Percentiles rank a stretch among this genome's conserved stretches.
Evolutionary conservation across 2,329 filamentous ascomycete species (phyloP).

Genomic region (Capronia epimyces): DNA sequence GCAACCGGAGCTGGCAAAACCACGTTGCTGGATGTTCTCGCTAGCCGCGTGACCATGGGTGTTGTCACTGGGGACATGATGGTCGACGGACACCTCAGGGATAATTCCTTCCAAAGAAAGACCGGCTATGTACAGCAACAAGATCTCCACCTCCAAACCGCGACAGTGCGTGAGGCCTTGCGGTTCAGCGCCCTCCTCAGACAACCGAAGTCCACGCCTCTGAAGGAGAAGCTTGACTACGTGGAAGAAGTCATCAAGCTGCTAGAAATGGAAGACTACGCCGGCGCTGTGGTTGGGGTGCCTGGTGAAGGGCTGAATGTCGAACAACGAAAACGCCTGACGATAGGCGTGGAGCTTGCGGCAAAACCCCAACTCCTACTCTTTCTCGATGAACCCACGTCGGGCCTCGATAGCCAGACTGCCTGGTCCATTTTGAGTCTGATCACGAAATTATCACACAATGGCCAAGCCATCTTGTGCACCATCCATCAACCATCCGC

Average conservation of each 20-base stretch:
- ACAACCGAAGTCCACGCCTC: slow-evolving; percentile 64
- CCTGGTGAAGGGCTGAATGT: slow-evolving; percentile 65
- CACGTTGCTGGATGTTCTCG: slow-evolving; percentile 77
- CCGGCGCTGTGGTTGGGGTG: slow-evolving; percentile 54
- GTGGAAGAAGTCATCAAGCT: slow-evolving; percentile 90
- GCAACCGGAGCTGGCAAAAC: slow-evolving; percentile 92
- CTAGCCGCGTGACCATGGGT: slow-evolving; percentile 75
- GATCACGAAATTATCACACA: slow-evolving; percentile 55
- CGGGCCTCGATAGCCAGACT: slow-evolving; percentile 59
- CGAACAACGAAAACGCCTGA: slow-evolving; percentile 68
- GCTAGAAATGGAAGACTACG: slow-evolving; percentile 63
- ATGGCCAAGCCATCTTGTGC: slow-evolving; percentile 51
- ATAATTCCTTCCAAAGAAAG: slow-evolving; percentile 79
- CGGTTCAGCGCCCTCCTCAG: slow-evolving; percentile 46
- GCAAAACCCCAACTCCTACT: slow-evolving; percentile 62
- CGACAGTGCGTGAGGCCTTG: slow-evolving; percentile 79
- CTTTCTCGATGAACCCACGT: slow-evolving; percentile 65
- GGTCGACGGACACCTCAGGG: slow-evolving; percentile 65
- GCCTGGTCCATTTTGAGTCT: slow-evolving; percentile 60
- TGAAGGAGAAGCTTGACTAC: slow-evolving; percentile 77
- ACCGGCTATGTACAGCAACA: slow-evolving; percentile 90
- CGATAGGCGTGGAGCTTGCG: slow-evolving; percentile 82
- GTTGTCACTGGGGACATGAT: slow-evolving; percentile 81
- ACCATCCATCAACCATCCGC: slow-evolving; percentile 55
- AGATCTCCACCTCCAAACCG: slow-evolving; percentile 77